Evolutionary conservation across 331 rosid genomes (phyloP).

Genomic region (Acacia pycnantha): DNA sequence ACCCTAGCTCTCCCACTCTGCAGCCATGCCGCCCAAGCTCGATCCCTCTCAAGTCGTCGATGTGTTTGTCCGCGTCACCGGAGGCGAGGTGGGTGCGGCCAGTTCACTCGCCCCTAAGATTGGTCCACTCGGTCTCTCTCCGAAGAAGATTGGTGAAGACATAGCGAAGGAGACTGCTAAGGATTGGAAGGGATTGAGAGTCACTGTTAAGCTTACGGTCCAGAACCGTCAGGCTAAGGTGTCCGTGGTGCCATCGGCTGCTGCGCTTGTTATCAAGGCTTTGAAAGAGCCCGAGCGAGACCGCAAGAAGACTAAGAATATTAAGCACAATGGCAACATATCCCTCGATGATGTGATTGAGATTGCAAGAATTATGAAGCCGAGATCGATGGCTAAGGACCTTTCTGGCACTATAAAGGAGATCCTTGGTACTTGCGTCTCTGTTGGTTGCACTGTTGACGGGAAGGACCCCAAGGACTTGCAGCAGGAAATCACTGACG

Average conservation of each 20-base stretch:
- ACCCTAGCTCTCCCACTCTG: slow-evolving; percentile 27
- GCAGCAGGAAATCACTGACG: slow-evolving; percentile 72
- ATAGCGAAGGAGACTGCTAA: slow-evolving; percentile 87
- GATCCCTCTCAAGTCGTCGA: slow-evolving; percentile 83
- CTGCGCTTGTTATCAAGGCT: slow-evolving; percentile 77
- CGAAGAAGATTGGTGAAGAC: slow-evolving; percentile 84
- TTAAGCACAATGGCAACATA: slow-evolving; percentile 76
- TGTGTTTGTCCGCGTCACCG: slow-evolving; percentile 79
- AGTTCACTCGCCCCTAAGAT: slow-evolving; percentile 87
- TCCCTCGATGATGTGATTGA: slow-evolving; percentile 56
- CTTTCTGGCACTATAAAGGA: slow-evolving; percentile 67
- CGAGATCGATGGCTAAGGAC: slow-evolving; percentile 79
- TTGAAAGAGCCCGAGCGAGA: slow-evolving; percentile 80
- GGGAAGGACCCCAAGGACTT: slow-evolving; percentile 78
- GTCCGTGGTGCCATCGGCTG: slow-evolving; percentile 79
- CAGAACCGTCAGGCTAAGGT: slow-evolving; percentile 89
- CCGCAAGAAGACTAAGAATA: slow-evolving; percentile 49
- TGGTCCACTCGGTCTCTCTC: slow-evolving; percentile 88
- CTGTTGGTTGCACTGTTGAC: slow-evolving; percentile 81
- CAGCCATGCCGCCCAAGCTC: slow-evolving; percentile 75
- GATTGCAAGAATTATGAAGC: slow-evolving; percentile 66
- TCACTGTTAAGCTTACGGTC: slow-evolving; percentile 59
- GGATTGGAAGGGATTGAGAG: slow-evolving; percentile 83
- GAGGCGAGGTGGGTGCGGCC: slow-evolving; percentile 90
- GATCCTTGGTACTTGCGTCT: slow-evolving; percentile 76